Base-by-base conservation (phyloP, 179 eudicot species). In the Spinacia oleracea region DNA sequence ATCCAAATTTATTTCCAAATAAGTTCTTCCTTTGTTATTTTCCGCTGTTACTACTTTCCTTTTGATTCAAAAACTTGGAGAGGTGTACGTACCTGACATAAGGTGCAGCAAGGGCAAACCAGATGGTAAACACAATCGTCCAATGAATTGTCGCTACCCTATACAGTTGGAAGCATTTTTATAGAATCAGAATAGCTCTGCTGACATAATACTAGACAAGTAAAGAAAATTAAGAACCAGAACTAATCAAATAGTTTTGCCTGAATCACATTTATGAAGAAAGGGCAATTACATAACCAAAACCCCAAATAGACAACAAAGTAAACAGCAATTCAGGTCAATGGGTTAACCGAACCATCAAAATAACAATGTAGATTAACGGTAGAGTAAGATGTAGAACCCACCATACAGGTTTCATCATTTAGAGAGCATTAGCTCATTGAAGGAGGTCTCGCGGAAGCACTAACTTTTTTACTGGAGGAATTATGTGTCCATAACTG, bases 101-200 rank as follows among this genome's bases (percentile, higher is more conserved):
- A 79, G 64, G 95, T 74, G 86, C 97, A 93, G 86, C 97, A 91
- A 4, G 97, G 97, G 88, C 97, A 93, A 72, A 89, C 38, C 67
- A 93, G 78, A 88, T 95, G 98, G 89, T 86, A 90, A 70, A 90
- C 78, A 76, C 92, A 91, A 84, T 91, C 97, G 64, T 93, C 98
- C 83, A 88, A 76, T 20, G 88, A 74, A 79, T 87, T 91, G 79
- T 91, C 94, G 60, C 81, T 85, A 38, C 87, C 97, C 98, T 95
- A n/a, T n/a, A 81, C 78, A 89, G 79, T 68, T 75, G 62, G 12
- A 81, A 77, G 55, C 63, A 77, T 18, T 59, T 73, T 56, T 34
- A 21, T 14, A 46, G 74, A 76, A 67, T 82, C 27, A 84, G 59
- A 34, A 73, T 23, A 11, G 58, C 8, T 55, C 45, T 18, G 51